These are phyloP conservation scores for Pichia nakasei DNA, from an alignment of 805 yeast genomes.

Conservation along the genomic window DNA sequence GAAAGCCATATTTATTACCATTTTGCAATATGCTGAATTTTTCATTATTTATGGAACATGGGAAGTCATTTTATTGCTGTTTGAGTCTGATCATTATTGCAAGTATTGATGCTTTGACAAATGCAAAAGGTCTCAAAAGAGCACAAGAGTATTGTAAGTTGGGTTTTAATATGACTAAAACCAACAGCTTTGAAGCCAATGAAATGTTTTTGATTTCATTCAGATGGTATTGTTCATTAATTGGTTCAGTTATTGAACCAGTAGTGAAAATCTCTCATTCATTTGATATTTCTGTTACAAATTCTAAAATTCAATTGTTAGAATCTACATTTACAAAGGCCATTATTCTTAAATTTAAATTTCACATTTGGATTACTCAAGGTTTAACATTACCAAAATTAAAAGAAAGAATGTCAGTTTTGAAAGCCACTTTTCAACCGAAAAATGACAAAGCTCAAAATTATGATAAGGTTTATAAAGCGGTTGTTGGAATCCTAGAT, in stretches of 20 bases:
- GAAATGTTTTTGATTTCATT: constrained; percentile 32
- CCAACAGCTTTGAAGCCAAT: constrained; percentile 24
- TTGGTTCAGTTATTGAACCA: constrained; percentile 37
- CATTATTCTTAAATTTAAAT: constrained; percentile 10
- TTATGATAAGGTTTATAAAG: background rate
- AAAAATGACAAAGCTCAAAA: background rate
- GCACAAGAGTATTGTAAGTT: constrained; percentile 35
- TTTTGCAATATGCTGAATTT: constrained; percentile 29
- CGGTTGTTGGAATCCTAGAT: constrained; percentile 2
- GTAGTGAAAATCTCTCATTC: constrained; percentile 25
- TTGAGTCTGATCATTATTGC: constrained; percentile 34
- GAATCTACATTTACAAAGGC: constrained; percentile 3
- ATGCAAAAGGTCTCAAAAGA: constrained; percentile 26
- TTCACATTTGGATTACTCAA: constrained; percentile 11
- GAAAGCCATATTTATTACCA: constrained; percentile 22
- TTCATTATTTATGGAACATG: constrained; percentile 30
- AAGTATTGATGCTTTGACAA: constrained; percentile 21
- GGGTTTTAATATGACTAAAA: constrained; percentile 30
- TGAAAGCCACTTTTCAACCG: background rate
- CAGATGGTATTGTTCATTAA: constrained; percentile 32
- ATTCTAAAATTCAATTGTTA: constrained; percentile 6
- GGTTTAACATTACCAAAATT: constrained; percentile 10
- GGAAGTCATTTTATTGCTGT: constrained; percentile 32
- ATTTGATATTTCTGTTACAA: constrained; percentile 13
- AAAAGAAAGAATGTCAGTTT: constrained; percentile 4